phyloP scores from a whole-genome alignment of 257 asterid genomes.

The Solanum appendiculatum region DNA sequence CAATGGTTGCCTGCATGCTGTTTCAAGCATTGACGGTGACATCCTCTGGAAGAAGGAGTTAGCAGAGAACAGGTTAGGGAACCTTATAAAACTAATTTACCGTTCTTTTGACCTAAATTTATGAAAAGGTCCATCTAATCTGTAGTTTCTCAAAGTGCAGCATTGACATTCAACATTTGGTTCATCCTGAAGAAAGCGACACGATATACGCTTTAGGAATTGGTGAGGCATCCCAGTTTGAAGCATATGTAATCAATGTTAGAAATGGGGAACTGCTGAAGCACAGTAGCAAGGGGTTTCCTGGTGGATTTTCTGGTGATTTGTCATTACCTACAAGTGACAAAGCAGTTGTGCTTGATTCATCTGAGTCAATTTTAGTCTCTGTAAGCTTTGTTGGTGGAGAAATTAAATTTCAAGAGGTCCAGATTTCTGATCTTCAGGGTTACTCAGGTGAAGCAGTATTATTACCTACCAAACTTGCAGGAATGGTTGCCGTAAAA shows the following conservation, averaged over 20 bases:
- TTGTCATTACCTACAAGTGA: slow-evolving; percentile 49
- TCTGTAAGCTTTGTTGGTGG: slow-evolving; percentile 50
- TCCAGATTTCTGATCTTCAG: slow-evolving; percentile 45
- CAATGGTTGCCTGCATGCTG: slow-evolving; percentile 72
- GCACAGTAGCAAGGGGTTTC: slow-evolving; percentile 35
- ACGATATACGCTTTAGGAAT: slow-evolving; percentile 57
- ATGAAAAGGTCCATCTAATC: not conserved
- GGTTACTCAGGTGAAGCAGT: slow-evolving; percentile 45
- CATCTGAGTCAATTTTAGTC: slow-evolving; percentile 57
- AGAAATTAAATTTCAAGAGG: slow-evolving; percentile 50
- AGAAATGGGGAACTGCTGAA: slow-evolving; percentile 64
- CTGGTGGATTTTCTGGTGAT: slow-evolving; percentile 80
- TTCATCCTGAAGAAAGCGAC: slow-evolving; percentile 64
- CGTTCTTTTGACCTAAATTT: not conserved
- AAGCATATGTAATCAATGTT: slow-evolving; percentile 45
- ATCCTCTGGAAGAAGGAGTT: slow-evolving; percentile 80
- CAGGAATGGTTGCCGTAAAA: slow-evolving; percentile 47
- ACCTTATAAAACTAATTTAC: not conserved
- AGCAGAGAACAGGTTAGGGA: slow-evolving; percentile 63
- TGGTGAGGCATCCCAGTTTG: slow-evolving; percentile 43
- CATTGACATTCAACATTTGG: slow-evolving; percentile 44
- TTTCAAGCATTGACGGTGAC: slow-evolving; percentile 84
- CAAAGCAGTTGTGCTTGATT: slow-evolving; percentile 67
- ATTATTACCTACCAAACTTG: slow-evolving; percentile 58
- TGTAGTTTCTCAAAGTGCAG: slow-evolving; percentile 39